These are phyloP conservation scores for Oryza longistaminata DNA, from an alignment of 176 grass and related monocot genomes.

Conservation along the genomic window DNA sequence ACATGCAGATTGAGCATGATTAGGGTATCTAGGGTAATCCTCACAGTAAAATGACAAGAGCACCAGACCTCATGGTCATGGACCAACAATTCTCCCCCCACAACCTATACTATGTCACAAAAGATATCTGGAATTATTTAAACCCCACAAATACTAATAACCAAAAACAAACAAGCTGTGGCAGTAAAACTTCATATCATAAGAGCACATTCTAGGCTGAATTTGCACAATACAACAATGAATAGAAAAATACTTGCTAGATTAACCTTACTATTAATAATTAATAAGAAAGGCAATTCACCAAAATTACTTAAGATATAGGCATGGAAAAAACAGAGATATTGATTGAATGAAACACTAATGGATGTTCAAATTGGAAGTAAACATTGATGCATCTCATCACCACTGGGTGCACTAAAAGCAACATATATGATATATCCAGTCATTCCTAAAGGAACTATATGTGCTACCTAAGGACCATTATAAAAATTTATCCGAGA, in stretches of 20 bases:
- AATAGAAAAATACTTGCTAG: neutral
- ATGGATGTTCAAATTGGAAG: conserved; percentile 25
- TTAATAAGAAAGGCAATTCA: neutral
- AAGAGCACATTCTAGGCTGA: neutral
- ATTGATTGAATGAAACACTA: neutral
- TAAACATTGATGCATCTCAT: neutral
- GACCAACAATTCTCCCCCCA: neutral
- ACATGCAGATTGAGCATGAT: neutral
- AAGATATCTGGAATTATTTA: neutral
- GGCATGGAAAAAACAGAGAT: neutral
- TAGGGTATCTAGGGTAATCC: neutral
- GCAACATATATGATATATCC: conserved; percentile 14
- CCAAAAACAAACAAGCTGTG: neutral
- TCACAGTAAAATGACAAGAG: neutral
- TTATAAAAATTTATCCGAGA: conserved; percentile 8
- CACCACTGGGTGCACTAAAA: neutral
- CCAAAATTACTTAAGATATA: neutral
- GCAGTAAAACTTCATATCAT: conserved; percentile 15
- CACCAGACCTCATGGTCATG: neutral
- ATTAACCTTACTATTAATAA: neutral
- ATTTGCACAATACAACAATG: neutral
- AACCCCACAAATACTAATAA: neutral
- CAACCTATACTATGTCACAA: neutral
- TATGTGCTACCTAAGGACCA: neutral
- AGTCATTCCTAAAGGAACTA: neutral